Conservation (phyloP, 2,329 filamentous ascomycete genomes). For the Cladosporium austrohemisphaericum region DNA sequence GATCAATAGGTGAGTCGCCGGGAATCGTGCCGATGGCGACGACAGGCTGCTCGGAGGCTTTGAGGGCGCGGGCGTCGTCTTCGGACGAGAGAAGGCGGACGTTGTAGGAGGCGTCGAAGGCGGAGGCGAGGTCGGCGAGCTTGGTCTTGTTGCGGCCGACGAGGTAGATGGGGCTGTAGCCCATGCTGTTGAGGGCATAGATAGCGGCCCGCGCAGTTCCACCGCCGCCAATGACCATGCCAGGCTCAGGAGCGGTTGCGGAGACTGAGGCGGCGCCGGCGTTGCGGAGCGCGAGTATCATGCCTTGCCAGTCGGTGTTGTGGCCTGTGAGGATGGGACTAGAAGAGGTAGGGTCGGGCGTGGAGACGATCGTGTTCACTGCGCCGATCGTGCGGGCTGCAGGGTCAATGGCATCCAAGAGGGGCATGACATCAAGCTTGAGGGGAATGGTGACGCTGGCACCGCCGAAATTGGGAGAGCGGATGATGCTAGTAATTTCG, state of each 20-base stretch:
- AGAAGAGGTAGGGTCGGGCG: slow-evolving; percentile 26
- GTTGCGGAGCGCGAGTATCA: slow-evolving; percentile 72
- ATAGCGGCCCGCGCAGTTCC: slow-evolving; percentile 90
- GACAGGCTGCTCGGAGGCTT: slow-evolving; percentile 49
- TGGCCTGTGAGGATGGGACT: slow-evolving; percentile 63
- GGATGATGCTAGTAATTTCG: slow-evolving; percentile 63
- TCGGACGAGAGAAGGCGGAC: slow-evolving; percentile 60
- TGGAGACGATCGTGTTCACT: slow-evolving; percentile 84
- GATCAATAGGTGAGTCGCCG: slow-evolving; percentile 78
- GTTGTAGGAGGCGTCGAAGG: slow-evolving; percentile 71
- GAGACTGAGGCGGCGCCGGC: slow-evolving; percentile 53
- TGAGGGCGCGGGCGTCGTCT: slow-evolving; percentile 49
- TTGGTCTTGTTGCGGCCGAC: slow-evolving; percentile 72
- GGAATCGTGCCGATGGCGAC: slow-evolving; percentile 90
- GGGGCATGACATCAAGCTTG: slow-evolving; percentile 79
- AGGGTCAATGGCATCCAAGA: slow-evolving; percentile 75
- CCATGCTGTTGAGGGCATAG: slow-evolving; percentile 79
- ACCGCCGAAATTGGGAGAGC: slow-evolving; percentile 74
- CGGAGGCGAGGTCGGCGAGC: slow-evolving; percentile 61
- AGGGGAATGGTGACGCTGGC: slow-evolving; percentile 94
- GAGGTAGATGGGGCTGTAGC: slow-evolving; percentile 81
- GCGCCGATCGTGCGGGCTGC: slow-evolving; percentile 82
- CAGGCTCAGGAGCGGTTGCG: slow-evolving; percentile 47
- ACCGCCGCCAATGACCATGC: slow-evolving; percentile 82
- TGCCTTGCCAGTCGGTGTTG: slow-evolving; percentile 95